Evolutionary conservation across 768 basidiomycete genomes (phyloP).

Genomic region (Lentinula sp.): DNA sequence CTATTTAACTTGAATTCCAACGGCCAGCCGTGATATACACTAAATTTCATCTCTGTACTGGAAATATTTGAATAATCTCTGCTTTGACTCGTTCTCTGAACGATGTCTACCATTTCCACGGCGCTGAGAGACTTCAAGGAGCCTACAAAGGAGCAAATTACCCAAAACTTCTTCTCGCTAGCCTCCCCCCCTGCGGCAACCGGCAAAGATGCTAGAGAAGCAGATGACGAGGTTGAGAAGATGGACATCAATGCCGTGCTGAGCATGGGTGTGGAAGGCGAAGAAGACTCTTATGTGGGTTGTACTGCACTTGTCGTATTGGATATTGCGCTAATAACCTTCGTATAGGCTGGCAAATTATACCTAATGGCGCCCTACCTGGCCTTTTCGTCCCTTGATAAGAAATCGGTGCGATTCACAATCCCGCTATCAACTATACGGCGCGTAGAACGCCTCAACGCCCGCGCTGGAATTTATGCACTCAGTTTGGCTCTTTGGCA

Average conservation of each 20-base stretch:
- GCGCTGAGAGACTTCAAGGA: conserved; percentile 91
- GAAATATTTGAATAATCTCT: no score
- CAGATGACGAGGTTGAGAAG: conserved; percentile 42
- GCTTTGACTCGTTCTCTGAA: background rate
- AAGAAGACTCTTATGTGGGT: conserved; percentile 92
- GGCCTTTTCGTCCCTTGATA: conserved; percentile 85
- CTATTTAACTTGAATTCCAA: no score
- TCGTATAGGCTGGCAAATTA: conserved; percentile 76
- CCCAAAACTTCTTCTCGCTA: conserved; percentile 82
- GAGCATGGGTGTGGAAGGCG: conserved; percentile 68
- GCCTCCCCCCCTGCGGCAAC: conserved; percentile 31
- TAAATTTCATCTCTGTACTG: no score
- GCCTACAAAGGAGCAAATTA: conserved; percentile 82
- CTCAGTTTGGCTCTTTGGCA: conserved; percentile 93
- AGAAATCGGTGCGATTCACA: conserved; percentile 87
- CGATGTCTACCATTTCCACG: conserved; percentile 79
- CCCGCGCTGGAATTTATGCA: conserved; percentile 93
- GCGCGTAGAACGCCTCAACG: conserved; percentile 89
- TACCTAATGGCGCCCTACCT: conserved; percentile 87
- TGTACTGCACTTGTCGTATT: background rate
- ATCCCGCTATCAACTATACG: conserved; percentile 89
- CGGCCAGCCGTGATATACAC: no score
- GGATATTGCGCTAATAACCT: background rate
- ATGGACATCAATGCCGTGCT: conserved; percentile 90
- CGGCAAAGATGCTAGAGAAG: conserved; percentile 18